These are phyloP conservation scores for Amyloporia xantha DNA, from an alignment of 768 basidiomycete species.

Conservation along the genomic window DNA sequence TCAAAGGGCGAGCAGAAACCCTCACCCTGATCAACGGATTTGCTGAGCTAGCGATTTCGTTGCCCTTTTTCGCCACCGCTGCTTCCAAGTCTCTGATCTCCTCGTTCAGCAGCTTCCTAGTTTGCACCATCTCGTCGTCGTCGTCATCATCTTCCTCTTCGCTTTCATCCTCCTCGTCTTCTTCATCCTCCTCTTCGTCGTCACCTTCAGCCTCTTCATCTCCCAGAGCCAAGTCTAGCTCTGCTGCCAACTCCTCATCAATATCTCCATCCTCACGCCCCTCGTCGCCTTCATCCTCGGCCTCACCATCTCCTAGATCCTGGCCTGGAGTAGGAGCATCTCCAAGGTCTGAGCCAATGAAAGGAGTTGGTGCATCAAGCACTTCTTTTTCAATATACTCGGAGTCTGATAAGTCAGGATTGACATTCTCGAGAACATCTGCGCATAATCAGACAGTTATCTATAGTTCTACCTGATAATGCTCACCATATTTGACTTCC, in stretches of 20 bases:
- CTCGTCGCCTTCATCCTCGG: slow-evolving; percentile 52
- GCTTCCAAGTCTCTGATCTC: slow-evolving; percentile 87
- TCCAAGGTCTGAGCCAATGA: slow-evolving; percentile 55
- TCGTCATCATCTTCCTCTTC: slow-evolving; percentile 74
- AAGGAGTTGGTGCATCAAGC: slow-evolving; percentile 62
- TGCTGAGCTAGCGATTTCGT: slow-evolving; percentile 73
- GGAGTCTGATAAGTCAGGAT: slow-evolving; percentile 85
- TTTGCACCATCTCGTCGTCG: slow-evolving; percentile 66
- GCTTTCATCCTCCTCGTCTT: slow-evolving; percentile 41
- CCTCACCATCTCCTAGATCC: slow-evolving; percentile 48
- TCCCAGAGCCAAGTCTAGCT: slow-evolving; percentile 79
- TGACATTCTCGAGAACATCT: slow-evolving; percentile 88
- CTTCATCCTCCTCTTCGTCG: slow-evolving; percentile 64
- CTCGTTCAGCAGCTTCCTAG: slow-evolving; percentile 75
- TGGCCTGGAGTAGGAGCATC: slow-evolving; percentile 57
- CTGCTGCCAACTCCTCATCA: slow-evolving; percentile 83
- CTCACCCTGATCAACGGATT: slow-evolving; percentile 83
- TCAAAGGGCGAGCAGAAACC: not conserved
- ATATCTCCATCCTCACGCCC: slow-evolving; percentile 67
- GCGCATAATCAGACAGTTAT: not conserved
- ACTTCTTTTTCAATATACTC: slow-evolving; percentile 72
- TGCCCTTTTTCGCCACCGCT: slow-evolving; percentile 79
- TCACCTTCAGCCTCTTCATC: slow-evolving; percentile 54
- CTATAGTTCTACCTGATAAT: not conserved
- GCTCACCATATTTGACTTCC: slow-evolving; percentile 71